Conservation (phyloP, 1,284 basidiomycete genomes). For the Melampsora larici-populina region DNA sequence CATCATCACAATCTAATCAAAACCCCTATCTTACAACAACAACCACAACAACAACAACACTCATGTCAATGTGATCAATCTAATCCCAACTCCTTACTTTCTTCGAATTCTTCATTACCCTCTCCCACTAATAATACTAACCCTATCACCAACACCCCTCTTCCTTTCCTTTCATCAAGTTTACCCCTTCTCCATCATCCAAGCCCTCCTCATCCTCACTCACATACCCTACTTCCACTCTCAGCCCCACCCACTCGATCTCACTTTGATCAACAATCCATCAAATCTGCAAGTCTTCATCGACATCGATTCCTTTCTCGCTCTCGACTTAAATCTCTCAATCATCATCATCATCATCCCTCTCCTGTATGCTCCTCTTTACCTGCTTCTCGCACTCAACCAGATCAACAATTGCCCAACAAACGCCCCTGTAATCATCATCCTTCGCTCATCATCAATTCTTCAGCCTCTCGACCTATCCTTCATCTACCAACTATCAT, state of each 20-base stretch:
- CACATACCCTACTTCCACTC: not conserved
- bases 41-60: not conserved
- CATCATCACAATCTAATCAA: not conserved
- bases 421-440: not conserved
- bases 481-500: not conserved
- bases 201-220: not conserved
- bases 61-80: not conserved
- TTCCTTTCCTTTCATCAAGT: not conserved
- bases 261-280: constrained; percentile 3
- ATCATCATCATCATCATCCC: not conserved
- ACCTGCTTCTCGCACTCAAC: not conserved
- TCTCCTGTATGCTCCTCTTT: not conserved
- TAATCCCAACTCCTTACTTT: not conserved
- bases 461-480: not conserved
- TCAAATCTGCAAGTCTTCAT: not conserved
- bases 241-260: not conserved
- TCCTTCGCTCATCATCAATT: not conserved
- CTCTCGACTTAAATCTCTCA: not conserved
- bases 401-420: not conserved
- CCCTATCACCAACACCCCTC: not conserved
- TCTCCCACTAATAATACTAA: not conserved
- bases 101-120: not conserved
- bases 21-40: not conserved
- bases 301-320: not conserved
- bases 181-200: not conserved